Percentiles rank a stretch among this genome's conserved stretches.
Evolutionary conservation across 176 grass and related monocot species (phyloP).

Genomic region (Triticum monococcum): DNA sequence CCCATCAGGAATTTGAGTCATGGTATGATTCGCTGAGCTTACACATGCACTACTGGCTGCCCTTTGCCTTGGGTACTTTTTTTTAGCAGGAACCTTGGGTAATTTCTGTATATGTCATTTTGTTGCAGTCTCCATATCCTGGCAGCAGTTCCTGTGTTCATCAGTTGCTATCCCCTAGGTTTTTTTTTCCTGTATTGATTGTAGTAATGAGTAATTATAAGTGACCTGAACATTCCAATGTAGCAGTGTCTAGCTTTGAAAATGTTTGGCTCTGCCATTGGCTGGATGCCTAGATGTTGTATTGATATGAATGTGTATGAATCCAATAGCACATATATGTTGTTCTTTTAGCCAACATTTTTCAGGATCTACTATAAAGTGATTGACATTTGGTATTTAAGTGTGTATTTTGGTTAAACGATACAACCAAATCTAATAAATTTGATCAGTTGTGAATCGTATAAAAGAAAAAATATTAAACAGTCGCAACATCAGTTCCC

Average conservation of each 20-base stretch:
- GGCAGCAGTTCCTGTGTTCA: constrained; percentile 1
- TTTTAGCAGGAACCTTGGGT: neutral
- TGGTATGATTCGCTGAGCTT: constrained; percentile 53
- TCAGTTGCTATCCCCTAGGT: neutral
- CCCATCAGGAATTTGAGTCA: constrained; percentile 91
- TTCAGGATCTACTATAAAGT: neutral
- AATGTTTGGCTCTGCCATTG: neutral
- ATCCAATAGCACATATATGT: neutral
- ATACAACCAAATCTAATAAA: neutral
- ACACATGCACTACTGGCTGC: neutral
- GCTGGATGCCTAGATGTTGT: neutral
- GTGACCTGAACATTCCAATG: neutral
- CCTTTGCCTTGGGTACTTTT: neutral
- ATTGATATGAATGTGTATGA: neutral
- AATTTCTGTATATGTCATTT: neutral
- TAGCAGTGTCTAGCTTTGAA: neutral
- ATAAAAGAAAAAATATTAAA: too few species aligned
- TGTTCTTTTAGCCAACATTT: constrained; percentile 1
- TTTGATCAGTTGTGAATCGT: neutral
- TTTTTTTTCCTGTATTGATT: neutral
- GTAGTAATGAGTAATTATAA: neutral
- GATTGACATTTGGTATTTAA: neutral
- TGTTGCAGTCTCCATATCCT: neutral
- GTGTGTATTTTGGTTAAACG: neutral
- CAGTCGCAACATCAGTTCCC: neutral